Evolutionary conservation across 345 rosid genomes (phyloP).

Genomic region (Isatis tinctoria): DNA sequence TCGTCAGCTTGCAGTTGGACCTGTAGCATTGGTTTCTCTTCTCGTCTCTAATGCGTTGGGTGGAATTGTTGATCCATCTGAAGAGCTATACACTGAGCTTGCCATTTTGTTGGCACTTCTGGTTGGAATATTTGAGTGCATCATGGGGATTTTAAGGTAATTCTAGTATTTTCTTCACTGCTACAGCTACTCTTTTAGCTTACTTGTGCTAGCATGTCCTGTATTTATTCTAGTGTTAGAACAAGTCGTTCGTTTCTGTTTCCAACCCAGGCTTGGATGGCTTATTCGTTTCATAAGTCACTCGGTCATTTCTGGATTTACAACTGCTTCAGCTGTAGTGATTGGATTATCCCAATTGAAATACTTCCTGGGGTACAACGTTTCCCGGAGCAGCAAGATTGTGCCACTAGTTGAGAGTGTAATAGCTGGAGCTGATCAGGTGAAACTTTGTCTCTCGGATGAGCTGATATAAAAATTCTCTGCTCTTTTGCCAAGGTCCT

Average conservation of each 20-base stretch:
- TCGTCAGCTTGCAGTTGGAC: constrained; percentile 97
- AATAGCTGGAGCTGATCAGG: constrained; percentile 85
- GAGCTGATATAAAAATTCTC: neutral
- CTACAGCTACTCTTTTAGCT: neutral
- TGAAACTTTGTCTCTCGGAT: constrained; percentile 24
- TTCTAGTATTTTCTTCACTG: neutral
- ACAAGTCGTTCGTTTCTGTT: neutral
- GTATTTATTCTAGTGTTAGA: neutral
- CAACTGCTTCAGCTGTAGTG: constrained; percentile 88
- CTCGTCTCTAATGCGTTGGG: constrained; percentile 83
- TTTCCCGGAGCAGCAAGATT: constrained; percentile 78
- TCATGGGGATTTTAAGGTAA: constrained; percentile 89
- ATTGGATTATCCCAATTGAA: constrained; percentile 89
- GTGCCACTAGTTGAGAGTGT: constrained; percentile 80
- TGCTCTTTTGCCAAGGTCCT: constrained; percentile 4
- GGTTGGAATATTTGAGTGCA: constrained; percentile 85
- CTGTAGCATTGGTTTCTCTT: constrained; percentile 97
- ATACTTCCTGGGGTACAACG: constrained; percentile 81
- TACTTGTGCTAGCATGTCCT: neutral
- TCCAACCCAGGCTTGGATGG: constrained; percentile 88
- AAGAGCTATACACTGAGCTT: constrained; percentile 81
- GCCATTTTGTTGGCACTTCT: constrained; percentile 86
- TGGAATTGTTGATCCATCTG: constrained; percentile 67
- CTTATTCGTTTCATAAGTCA: constrained; percentile 96
- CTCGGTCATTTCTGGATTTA: constrained; percentile 98